phyloP scores from a whole-genome alignment of 345 rosid species.

The Garcia nutans region DNA sequence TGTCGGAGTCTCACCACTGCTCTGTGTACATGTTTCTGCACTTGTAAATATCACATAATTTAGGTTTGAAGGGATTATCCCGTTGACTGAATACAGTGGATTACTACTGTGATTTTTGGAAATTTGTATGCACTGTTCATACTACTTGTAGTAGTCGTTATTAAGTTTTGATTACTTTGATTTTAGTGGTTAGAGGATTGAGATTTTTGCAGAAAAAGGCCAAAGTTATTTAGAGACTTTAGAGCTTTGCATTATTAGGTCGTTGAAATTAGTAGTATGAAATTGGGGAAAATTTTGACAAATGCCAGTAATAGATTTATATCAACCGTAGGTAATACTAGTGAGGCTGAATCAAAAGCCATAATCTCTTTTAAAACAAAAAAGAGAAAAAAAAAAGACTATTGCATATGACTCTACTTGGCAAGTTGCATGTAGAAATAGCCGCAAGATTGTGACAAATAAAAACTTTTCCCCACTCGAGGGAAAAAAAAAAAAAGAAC shows the following conservation, averaged over 20 bases:
- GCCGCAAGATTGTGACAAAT: too few species aligned
- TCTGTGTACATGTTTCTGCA: conserved; percentile 8
- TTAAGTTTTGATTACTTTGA: conserved; percentile 1
- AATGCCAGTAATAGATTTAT: too few species aligned
- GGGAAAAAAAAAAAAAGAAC: too few species aligned
- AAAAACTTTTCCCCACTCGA: too few species aligned
- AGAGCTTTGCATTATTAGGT: neutral
- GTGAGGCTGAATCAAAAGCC: too few species aligned
- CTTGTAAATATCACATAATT: neutral
- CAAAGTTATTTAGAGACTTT: neutral
- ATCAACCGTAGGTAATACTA: too few species aligned
- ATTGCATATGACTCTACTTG: too few species aligned
- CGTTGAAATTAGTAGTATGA: too few species aligned
- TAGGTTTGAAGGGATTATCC: neutral
- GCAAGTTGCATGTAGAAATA: too few species aligned
- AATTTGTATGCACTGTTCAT: neutral
- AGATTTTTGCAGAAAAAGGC: neutral
- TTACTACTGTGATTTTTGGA: neutral
- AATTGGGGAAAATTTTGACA: too few species aligned
- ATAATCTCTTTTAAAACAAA: too few species aligned
- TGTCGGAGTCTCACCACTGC: neutral
- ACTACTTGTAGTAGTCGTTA: neutral
- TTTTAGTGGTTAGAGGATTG: neutral
- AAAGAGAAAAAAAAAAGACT: too few species aligned
- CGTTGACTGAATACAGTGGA: neutral